These are phyloP conservation scores for Magnolia sinica DNA, from an alignment of 164 flowering plant genomes.

Conservation along the genomic window DNA sequence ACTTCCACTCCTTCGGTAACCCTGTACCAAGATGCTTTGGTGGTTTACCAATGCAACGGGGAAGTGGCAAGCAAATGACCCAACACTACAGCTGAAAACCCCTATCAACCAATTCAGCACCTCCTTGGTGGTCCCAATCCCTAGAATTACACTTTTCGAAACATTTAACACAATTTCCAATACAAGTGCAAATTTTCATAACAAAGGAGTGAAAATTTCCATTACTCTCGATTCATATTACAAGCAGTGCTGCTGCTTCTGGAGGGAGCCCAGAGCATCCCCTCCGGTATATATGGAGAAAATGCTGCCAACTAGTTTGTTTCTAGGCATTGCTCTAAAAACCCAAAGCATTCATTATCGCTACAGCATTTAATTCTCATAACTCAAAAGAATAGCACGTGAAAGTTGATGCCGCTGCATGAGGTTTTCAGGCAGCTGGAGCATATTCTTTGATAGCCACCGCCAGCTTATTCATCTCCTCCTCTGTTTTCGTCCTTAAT, in stretches of 20 bases:
- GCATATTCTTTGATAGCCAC: slow-evolving; percentile 33
- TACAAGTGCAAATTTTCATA: not conserved
- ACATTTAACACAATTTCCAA: too few relatives aligned
- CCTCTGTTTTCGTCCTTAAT: slow-evolving; percentile 69
- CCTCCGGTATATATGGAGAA: not conserved
- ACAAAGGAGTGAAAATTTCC: not conserved
- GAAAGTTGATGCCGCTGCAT: not conserved
- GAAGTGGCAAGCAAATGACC: too few relatives aligned
- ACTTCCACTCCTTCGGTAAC: too few relatives aligned
- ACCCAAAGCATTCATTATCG: not conserved
- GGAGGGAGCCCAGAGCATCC: not conserved
- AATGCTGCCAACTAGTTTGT: not conserved
- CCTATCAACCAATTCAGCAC: too few relatives aligned
- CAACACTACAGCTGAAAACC: too few relatives aligned
- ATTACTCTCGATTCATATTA: not conserved
- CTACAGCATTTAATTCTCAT: not conserved
- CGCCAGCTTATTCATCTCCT: slow-evolving; percentile 58
- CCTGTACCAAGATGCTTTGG: too few relatives aligned
- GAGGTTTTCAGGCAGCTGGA: slow-evolving; percentile 26
- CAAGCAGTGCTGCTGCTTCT: not conserved
- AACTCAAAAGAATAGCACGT: not conserved
- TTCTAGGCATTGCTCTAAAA: not conserved
- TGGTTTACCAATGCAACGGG: too few relatives aligned
- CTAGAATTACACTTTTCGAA: too few relatives aligned
- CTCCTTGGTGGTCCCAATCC: too few relatives aligned